Evolutionary conservation across 176 grass and related monocot species (phyloP), one percentile per base, ranked within the genome.

Genomic region (Bonia amplexicaulis): DNA sequence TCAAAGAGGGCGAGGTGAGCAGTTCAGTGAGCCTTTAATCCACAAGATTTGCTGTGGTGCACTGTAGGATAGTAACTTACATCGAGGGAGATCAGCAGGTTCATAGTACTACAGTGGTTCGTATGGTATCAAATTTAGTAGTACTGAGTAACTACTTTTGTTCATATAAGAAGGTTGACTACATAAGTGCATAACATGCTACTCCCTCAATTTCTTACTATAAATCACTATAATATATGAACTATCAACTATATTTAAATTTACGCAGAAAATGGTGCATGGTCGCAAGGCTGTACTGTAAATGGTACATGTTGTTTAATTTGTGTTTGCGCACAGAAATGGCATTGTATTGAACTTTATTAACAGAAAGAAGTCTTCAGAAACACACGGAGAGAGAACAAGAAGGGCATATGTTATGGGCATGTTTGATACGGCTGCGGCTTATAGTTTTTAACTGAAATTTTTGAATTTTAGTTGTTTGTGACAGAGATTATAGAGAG

Each of bases 391-490:
- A 37, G 35, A 37, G 35, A 54, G 61, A 85, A 68, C 49, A 84
- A 59, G 60, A 45, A 77, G 53, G 51, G 49, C 46, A 71, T 77
- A 68, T 84, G 66, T n/a, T n/a, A n/a, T n/a, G n/a, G n/a, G n/a
- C n/a, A n/a, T n/a, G n/a, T n/a, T n/a, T n/a, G n/a, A n/a, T n/a
- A n/a, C n/a, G n/a, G n/a, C n/a, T n/a, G n/a, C n/a, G n/a, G n/a
- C n/a, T n/a, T n/a, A n/a, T n/a, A n/a, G n/a, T n/a, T n/a, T n/a
- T n/a, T n/a, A n/a, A n/a, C n/a, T n/a, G n/a, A n/a, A n/a, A n/a
- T n/a, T n/a, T n/a, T n/a, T n/a, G n/a, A n/a, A n/a, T n/a, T n/a
- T n/a, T n/a, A n/a, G n/a, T n/a, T n/a, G n/a, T n/a, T n/a, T n/a
- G n/a, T n/a, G n/a, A n/a, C n/a, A n/a, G n/a, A n/a, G n/a, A n/a